Percentiles rank a stretch among this genome's conserved stretches.
These are phyloP conservation scores for Coelastrella sp. DNA, from an alignment of 139 green algal species.

Conservation along the genomic window DNA sequence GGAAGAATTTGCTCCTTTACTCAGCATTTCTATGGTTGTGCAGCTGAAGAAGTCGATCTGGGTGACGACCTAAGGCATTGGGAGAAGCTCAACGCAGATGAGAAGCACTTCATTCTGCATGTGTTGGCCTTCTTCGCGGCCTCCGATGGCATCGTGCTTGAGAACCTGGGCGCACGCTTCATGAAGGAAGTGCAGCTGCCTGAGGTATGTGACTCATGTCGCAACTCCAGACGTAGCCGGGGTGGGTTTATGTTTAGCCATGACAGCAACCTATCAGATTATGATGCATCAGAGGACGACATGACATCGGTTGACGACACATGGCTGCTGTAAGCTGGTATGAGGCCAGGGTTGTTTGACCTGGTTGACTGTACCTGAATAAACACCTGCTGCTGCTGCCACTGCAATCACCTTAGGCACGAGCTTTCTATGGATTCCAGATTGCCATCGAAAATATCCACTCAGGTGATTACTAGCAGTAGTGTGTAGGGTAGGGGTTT, in stretches of 20 bases:
- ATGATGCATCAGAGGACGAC: no score
- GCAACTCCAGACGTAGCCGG: background rate
- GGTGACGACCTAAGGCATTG: slow-evolving; percentile 92
- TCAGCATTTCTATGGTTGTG: background rate
- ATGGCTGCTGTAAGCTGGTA: no score
- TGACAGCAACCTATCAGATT: no score
- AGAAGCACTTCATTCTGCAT: slow-evolving; percentile 97
- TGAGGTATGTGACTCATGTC: slow-evolving; percentile 70
- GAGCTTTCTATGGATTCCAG: slow-evolving; percentile 99
- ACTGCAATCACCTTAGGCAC: slow-evolving; percentile 71
- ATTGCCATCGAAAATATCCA: slow-evolving; percentile 99
- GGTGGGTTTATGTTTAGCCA: no score
- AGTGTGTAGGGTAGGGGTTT: no score
- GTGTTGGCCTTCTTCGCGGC: slow-evolving; percentile 99
- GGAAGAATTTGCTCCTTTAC: no score
- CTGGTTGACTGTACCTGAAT: background rate
- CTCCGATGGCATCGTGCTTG: slow-evolving; percentile 97
- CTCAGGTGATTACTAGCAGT: slow-evolving; percentile 71
- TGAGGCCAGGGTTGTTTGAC: no score
- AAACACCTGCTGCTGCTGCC: background rate
- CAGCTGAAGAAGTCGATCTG: slow-evolving; percentile 98
- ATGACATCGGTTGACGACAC: no score
- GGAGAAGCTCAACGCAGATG: slow-evolving; percentile 88
- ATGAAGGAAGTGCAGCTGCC: slow-evolving; percentile 96
- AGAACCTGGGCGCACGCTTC: slow-evolving; percentile 96